Evolutionary conservation across 108 stramenopile genomes (phyloP), one percentile per base, ranked within the genome.

Genomic region (Stephanodiscus minutulus): DNA sequence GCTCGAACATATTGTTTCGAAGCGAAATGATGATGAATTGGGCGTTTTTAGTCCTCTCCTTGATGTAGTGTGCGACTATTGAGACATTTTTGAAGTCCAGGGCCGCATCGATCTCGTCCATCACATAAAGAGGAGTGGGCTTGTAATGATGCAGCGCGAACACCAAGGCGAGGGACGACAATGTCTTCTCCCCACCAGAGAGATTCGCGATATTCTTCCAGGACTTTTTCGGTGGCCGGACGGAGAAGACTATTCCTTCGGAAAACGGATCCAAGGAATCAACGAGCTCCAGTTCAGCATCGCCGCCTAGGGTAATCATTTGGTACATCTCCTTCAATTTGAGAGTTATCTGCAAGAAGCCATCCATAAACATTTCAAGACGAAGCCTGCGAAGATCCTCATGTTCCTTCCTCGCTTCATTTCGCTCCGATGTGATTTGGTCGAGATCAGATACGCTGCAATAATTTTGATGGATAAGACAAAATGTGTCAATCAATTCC

Each of bases 251-350:
- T 71, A 98, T 95, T 1, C 98, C 96, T 69, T 98, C 99, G 28
- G 93, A 94, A 83, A 99, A 99, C 27, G 99, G 99, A 86, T 99
- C 99, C 58, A 98, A 85, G 11, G 96, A 97, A 73, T 99, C 98
- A 0, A 99, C 96, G 62, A 99, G 91, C 82, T 99, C 99, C 24
- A 99, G 81, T 72, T 99, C 99, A 8, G 99, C 99, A 83, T 99
- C 99, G 12, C 99, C 99, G 8, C 99, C 99, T 10, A 99, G 87
- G 28, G 98, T 99, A 71, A 99, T 98, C 98, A 99, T 99, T 79
- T 98, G 98, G 76, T 99, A 99, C 99, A 99, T 99, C 69, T 99
- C 99, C 84, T 99, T 99, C 44, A 99, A 86, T 68, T 98, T 97
- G 61, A 98, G 83, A 21, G 98, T 96, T 76, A 99, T 99, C 13